phyloP scores from a whole-genome alignment of 2,329 filamentous ascomycete species.

The Talaromyces sp. region DNA sequence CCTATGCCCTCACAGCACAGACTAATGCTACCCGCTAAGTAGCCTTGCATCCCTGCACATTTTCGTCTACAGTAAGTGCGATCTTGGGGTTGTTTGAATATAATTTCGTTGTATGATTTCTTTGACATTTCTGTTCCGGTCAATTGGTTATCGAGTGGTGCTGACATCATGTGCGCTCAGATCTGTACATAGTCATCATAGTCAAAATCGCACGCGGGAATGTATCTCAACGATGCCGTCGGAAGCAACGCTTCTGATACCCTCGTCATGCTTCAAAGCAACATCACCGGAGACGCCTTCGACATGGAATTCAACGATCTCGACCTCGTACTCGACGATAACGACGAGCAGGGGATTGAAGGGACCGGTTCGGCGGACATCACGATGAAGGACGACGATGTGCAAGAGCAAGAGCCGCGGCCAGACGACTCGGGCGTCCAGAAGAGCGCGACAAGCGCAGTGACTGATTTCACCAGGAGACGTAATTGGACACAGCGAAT shows the following conservation, averaged over 20 bases:
- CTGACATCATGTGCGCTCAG: neutral
- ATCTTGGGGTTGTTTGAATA: neutral
- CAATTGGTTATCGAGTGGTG: neutral
- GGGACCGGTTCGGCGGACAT: neutral
- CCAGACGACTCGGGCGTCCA: neutral
- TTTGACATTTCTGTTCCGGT: neutral
- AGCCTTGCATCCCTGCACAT: conserved; percentile 4
- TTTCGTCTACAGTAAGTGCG: neutral
- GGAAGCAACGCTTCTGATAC: conserved; percentile 3
- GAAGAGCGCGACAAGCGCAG: conserved; percentile 44
- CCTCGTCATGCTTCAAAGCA: neutral
- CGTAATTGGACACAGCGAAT: conserved; percentile 84
- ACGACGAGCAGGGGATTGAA: conserved; percentile 10
- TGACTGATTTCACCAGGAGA: conserved; percentile 64
- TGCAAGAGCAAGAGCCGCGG: conserved; percentile 10
- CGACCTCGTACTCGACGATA: conserved; percentile 14
- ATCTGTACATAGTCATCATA: conserved; percentile 8
- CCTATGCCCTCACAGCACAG: neutral
- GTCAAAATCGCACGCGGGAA: neutral
- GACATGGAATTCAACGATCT: conserved; percentile 14
- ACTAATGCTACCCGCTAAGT: conserved; percentile 8
- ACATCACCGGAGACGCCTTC: conserved; percentile 1
- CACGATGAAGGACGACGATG: conserved; percentile 7
- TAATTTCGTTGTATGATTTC: neutral
- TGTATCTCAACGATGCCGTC: conserved; percentile 12